Base-by-base conservation (phyloP, 2,329 filamentous ascomycete species). In the Capronia americana region DNA sequence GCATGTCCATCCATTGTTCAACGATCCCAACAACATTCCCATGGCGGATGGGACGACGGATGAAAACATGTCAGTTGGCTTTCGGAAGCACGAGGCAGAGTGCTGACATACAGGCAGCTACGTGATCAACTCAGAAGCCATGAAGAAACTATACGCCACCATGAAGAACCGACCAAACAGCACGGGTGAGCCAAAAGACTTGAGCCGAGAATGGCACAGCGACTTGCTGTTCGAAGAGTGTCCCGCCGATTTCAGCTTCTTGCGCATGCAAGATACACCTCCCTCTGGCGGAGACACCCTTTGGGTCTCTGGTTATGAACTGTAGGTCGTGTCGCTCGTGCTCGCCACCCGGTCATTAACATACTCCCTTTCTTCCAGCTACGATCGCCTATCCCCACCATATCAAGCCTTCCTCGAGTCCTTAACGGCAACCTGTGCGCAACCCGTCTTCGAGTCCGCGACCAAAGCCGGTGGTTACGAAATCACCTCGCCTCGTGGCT, bases 241-340 rank as follows among this genome's bases (percentile, higher is more conserved):
- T 48, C 68, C 68, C 4, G 62, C 65, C 23, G 68, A 69, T 60
- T 69, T 65, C 58, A 64, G 57, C 44, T 65, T 69, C 46, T 53
- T 69, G 12, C 61, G 64, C 17, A 69, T 69, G 67, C 63, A 66
- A 60, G 67, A 66, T 41, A 66, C 65, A 30, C 65, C 65, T 1
- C 63, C 63, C 67, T 86, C 83, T 0, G 86, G 86, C 6, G 72
- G 71, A 28, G 85, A 89, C 74, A 90, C 88, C 0, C 82, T 90
- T 6, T 90, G 88, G 87, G 88, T 87, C 0, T 88, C 86, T 1
- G 87, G 87, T 0, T 90, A 90, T 72, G 87, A 90, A 71, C 76
- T 89, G 17, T 90, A 88, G 72, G 87, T 90, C 7, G 6, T n/a
- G 38, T 44, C 38, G 14, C 38, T 44, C 38, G 38, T 44, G 38